These are phyloP conservation scores for Pseudonitzschia multistriata DNA, from an alignment of 108 stramenopile species.

Conservation along the genomic window DNA sequence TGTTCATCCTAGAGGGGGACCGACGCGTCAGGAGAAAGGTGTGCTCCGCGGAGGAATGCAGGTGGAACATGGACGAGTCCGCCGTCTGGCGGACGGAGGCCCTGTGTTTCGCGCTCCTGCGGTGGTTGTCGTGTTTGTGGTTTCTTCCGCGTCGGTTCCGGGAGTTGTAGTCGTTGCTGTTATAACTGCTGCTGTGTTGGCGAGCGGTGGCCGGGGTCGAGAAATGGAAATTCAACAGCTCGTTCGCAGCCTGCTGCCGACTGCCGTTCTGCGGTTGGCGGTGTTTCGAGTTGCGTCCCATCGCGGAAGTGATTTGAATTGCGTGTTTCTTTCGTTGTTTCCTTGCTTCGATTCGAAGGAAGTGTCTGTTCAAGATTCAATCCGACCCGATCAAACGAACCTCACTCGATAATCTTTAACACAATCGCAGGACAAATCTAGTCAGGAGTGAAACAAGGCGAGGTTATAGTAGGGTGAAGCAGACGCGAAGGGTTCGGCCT, in stretches of 20 bases:
- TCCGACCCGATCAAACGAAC: no score
- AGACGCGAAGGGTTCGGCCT: no score
- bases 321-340: neutral
- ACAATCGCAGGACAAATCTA: no score
- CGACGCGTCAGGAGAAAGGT: constrained; percentile 43
- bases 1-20: constrained; percentile 13
- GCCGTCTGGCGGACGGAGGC: constrained; percentile 38
- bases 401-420: no score
- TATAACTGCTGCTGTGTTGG: neutral
- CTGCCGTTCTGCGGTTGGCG: neutral
- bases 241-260: constrained; percentile 15
- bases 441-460: no score
- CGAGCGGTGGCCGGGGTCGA: constrained; percentile 4
- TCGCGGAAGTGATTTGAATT: no score
- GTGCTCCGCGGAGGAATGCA: constrained; percentile 53
- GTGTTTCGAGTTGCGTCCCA: constrained; percentile 16
- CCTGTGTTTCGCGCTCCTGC: constrained; percentile 34
- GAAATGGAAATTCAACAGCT: constrained; percentile 37
- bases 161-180: constrained; percentile 5
- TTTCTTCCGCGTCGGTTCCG: constrained; percentile 2
- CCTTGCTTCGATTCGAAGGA: no score
- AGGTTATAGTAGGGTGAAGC: no score
- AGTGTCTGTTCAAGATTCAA: no score
- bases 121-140: constrained; percentile 10
- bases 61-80: constrained; percentile 40